phyloP scores from a whole-genome alignment of 2,329 filamentous ascomycete species.

The Erysiphe pulchra region DNA sequence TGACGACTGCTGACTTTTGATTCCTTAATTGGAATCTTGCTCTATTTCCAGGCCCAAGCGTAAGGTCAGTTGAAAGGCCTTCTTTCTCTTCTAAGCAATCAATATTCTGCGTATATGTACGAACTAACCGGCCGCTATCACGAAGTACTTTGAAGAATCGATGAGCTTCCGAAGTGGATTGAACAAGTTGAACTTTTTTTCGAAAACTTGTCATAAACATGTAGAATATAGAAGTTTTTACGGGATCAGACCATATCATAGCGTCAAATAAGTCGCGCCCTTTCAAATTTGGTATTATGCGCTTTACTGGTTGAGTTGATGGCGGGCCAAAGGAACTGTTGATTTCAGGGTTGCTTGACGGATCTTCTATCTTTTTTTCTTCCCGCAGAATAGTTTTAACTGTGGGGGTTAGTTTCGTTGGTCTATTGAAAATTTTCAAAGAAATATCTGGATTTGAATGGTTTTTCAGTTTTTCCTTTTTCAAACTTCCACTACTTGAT shows the following conservation, averaged over 20 bases:
- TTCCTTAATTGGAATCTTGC: conserved; percentile 24
- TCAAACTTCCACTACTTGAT: background rate
- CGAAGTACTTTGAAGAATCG: conserved; percentile 41
- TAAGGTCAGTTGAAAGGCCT: conserved; percentile 35
- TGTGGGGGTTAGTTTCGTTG: background rate
- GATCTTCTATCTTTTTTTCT: background rate
- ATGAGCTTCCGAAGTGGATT: conserved; percentile 35
- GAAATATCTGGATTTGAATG: background rate
- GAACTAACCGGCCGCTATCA: conserved; percentile 39
- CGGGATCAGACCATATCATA: conserved; percentile 41
- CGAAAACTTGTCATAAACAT: conserved; percentile 43
- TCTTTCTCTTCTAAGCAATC: conserved; percentile 48
- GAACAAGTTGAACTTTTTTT: conserved; percentile 34
- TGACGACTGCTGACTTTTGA: conserved; percentile 8
- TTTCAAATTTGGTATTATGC: conserved; percentile 33
- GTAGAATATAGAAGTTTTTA: conserved; percentile 45
- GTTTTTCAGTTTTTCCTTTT: background rate
- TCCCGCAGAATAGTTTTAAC: background rate
- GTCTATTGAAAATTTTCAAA: background rate
- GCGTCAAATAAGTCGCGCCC: conserved; percentile 47
- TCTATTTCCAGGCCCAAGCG: conserved; percentile 33
- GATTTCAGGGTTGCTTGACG: background rate
- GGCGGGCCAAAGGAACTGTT: background rate
- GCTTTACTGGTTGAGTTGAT: background rate
- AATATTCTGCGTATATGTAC: conserved; percentile 55